Percentiles rank a stretch among this genome's conserved stretches.
Evolutionary conservation across 2,329 filamentous ascomycete genomes (phyloP).

Genomic region (Aspergillus pseudoglaucus): DNA sequence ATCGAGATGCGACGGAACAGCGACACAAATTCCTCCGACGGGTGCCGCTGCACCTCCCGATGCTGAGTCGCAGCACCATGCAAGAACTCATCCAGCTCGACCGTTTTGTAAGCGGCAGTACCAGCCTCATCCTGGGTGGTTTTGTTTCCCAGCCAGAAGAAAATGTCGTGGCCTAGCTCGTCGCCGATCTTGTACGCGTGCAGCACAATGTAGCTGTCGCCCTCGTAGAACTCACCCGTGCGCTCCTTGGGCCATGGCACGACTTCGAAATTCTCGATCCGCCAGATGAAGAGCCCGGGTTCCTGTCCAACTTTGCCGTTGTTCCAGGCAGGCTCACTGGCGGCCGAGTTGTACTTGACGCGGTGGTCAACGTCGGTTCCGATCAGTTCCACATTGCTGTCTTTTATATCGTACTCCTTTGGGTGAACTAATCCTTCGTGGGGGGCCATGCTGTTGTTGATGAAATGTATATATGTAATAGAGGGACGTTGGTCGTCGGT

Average conservation of each 20-base stretch:
- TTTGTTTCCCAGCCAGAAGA: slow-evolving; percentile 63
- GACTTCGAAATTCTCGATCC: slow-evolving; percentile 62
- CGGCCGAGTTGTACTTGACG: slow-evolving; percentile 61
- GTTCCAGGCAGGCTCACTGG: slow-evolving; percentile 62
- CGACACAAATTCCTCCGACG: slow-evolving; percentile 54
- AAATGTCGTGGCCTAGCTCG: slow-evolving; percentile 57
- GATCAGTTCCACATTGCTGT: slow-evolving; percentile 62
- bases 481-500: neutral
- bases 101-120: slow-evolving; percentile 63
- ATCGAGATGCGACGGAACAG: slow-evolving; percentile 58
- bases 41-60: slow-evolving; percentile 55
- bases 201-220: slow-evolving; percentile 63
- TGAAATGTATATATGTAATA: neutral
- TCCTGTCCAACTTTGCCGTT: slow-evolving; percentile 48
- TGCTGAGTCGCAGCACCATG: slow-evolving; percentile 57
- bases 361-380: slow-evolving; percentile 59
- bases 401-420: slow-evolving; percentile 61
- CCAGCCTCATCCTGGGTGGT: slow-evolving; percentile 64
- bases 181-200: slow-evolving; percentile 51
- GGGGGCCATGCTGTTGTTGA: slow-evolving; percentile 49
- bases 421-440: slow-evolving; percentile 56
- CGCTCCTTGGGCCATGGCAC: slow-evolving; percentile 53
- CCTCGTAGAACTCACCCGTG: slow-evolving; percentile 58
- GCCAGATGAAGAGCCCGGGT: slow-evolving; percentile 57
- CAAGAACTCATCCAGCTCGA: slow-evolving; percentile 63